These are phyloP conservation scores for Mitragyna speciosa DNA, from an alignment of 257 asterid species.

Conservation along the genomic window DNA sequence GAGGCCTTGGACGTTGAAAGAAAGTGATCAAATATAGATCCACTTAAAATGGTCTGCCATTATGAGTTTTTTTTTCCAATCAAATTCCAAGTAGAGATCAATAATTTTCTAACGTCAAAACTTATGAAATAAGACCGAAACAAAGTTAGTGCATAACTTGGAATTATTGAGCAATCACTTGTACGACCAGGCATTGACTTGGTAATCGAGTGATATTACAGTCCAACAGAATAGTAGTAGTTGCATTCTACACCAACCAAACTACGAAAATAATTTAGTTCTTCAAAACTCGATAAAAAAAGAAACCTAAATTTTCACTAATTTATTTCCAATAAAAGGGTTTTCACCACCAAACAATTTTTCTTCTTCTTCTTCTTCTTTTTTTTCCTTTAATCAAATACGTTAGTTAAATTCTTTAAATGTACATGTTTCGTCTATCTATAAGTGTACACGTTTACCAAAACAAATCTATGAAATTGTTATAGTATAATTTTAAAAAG, in stretches of 20 bases:
- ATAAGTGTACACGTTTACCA: no score
- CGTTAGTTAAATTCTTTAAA: neutral
- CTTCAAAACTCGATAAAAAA: no score
- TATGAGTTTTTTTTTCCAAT: constrained; percentile 1
- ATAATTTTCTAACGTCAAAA: neutral
- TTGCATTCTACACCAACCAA: no score
- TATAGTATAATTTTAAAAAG: no score
- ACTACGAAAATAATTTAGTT: neutral
- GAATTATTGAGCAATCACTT: constrained; percentile 1
- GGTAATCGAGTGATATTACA: neutral
- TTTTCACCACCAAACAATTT: neutral
- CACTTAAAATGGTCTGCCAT: constrained; percentile 26
- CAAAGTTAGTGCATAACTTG: neutral
- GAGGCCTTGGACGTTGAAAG: constrained; percentile 9
- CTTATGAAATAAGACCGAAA: neutral
- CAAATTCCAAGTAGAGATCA: neutral
- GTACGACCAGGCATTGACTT: constrained; percentile 1
- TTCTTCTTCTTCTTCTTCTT: no score
- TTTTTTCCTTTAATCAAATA: no score
- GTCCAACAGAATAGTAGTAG: neutral
- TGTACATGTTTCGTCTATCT: neutral
- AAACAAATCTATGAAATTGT: no score
- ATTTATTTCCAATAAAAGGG: neutral
- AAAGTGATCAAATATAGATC: constrained; percentile 15
- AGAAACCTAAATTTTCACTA: neutral